Evolutionary conservation across 163 green algal species (phyloP), one percentile per base, ranked within the genome.

Genomic region (Chlamydomonas reinhardtii): DNA sequence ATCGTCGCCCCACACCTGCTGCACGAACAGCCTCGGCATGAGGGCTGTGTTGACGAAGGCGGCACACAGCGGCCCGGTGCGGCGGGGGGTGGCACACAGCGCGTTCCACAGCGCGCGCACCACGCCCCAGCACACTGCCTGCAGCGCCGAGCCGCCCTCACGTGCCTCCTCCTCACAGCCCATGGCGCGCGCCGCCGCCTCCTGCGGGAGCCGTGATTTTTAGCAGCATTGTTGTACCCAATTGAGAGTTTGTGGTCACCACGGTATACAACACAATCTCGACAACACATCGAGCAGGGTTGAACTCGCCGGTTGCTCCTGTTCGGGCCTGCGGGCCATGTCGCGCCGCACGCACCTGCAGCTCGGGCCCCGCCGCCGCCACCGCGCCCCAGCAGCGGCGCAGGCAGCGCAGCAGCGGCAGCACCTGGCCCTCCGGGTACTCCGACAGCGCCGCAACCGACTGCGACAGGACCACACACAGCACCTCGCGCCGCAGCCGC

Each of bases 21-120:
- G 25, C 72, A 87, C 54, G 43, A 52, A 87, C 29, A 87, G 82
- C 27, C 39, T 14, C 56, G 72, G 71, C 61, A 87, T 39, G 27
- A 87, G 82, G 59, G 82, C 82, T 29, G 82, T 76, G 72, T 75
- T 87, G 29, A 87, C 82, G 22, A 87, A 81, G 29, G 82, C 82
- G 11, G 82, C 82, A n/a, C 82, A 87, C 72, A 87, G n/a, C 29
- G 82, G 72, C 22, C 61, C 62, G 2, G 72, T 68, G 48, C 82
- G 82, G 14, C 82, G 82, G n/a, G 43, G 48, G 2, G 61, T 82
- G 82, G 71, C 72, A 20, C 82, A 82, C 43, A 87, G 61, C 37
- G 82, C 82, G 61, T 82, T 75, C 82, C 82, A 87, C 59, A 87
- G 61, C 72, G 72, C 72, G 71, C 82, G 82, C 17, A 82, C 72